phyloP scores from a whole-genome alignment of 352 stramenopile species.

The Phytopythium ostracodes region DNA sequence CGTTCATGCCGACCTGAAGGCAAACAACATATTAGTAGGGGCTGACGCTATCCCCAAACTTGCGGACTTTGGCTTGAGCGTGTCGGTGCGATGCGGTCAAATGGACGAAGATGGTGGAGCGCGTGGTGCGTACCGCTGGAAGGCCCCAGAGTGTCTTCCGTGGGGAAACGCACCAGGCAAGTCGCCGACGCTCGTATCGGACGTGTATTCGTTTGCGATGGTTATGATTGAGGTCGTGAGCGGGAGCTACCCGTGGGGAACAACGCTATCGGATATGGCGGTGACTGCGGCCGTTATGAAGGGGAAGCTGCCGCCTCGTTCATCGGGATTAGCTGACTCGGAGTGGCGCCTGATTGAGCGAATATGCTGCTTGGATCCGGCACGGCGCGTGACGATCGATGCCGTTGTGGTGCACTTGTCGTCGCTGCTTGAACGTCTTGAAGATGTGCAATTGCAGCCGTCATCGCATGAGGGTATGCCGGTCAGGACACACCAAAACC shows the following conservation, averaged over 20 bases:
- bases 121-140: constrained; percentile 8
- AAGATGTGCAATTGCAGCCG: no score
- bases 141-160: constrained; percentile 11
- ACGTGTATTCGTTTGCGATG: constrained; percentile 40
- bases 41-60: constrained; percentile 10
- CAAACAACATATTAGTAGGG: constrained; percentile 19
- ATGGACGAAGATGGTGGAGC: neutral
- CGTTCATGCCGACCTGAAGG: constrained; percentile 17
- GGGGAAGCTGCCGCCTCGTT: constrained; percentile 19
- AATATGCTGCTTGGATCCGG: constrained; percentile 29
- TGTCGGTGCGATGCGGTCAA: neutral
- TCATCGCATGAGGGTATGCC: no score
- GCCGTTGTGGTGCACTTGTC: constrained; percentile 10
- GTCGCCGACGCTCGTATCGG: constrained; percentile 16
- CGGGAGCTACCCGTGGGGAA: constrained; percentile 18
- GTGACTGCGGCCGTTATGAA: constrained; percentile 16
- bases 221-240: constrained; percentile 32
- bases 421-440: neutral
- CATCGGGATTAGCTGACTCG: constrained; percentile 21
- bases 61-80: constrained; percentile 11
- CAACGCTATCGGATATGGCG: constrained; percentile 12
- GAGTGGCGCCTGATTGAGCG: constrained; percentile 31
- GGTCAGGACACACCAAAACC: no score
- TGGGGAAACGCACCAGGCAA: neutral
- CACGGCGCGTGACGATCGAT: constrained; percentile 13